These are phyloP conservation scores for Saksenaea oblongispora DNA, from an alignment of 371 early-diverging fungal genomes.

Conservation along the genomic window DNA sequence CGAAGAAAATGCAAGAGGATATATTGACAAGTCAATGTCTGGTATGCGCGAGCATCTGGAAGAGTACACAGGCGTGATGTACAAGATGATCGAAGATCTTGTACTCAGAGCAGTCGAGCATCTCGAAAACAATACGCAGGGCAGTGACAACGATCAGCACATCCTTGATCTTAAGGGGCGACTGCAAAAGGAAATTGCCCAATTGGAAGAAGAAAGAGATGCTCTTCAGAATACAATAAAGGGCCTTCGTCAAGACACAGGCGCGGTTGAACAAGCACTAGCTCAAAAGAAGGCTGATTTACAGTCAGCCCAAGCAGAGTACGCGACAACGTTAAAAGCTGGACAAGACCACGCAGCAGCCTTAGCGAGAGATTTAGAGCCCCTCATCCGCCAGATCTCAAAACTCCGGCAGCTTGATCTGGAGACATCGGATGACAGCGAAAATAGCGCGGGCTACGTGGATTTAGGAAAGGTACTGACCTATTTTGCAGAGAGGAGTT, in stretches of 20 bases:
- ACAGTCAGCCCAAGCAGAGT: slow-evolving; percentile 25
- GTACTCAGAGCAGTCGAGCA: slow-evolving; percentile 42
- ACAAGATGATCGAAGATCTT: slow-evolving; percentile 48
- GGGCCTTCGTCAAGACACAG: slow-evolving; percentile 5
- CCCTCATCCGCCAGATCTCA: slow-evolving; percentile 34
- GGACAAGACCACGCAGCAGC: slow-evolving; percentile 17
- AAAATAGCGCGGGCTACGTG: neutral
- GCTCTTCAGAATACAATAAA: slow-evolving; percentile 12
- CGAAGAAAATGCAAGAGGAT: slow-evolving; percentile 45
- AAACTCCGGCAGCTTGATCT: slow-evolving; percentile 25
- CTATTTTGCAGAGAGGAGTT: neutral
- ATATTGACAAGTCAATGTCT: slow-evolving; percentile 46
- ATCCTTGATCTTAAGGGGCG: slow-evolving; percentile 2
- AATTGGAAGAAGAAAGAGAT: slow-evolving; percentile 15
- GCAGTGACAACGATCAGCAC: neutral
- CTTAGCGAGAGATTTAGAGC: slow-evolving; percentile 39
- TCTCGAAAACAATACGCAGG: slow-evolving; percentile 9
- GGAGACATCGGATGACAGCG: slow-evolving; percentile 6
- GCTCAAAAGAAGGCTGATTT: slow-evolving; percentile 26
- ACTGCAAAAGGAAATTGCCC: slow-evolving; percentile 24
- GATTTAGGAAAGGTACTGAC: neutral
- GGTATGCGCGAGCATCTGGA: slow-evolving; percentile 44
- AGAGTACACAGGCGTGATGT: slow-evolving; percentile 49
- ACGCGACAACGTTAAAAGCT: slow-evolving; percentile 16
- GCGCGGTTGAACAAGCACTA: slow-evolving; percentile 26